phyloP scores from a whole-genome alignment of 345 rosid species.

The Orychophragmus violaceus region DNA sequence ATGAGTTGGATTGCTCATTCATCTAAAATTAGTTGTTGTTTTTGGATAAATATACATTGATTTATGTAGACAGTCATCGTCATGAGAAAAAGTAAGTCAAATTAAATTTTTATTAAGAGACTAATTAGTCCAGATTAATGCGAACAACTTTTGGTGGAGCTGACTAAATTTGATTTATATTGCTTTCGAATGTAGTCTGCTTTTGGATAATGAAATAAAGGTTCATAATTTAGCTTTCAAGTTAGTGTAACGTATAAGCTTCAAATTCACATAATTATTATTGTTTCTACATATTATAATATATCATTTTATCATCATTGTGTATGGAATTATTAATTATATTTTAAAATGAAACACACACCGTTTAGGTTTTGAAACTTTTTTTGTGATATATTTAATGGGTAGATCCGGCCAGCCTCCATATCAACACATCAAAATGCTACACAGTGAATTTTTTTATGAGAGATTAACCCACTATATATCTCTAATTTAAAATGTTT shows the following conservation, averaged over 20 bases:
- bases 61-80: conserved; percentile 3
- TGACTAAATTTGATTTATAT: conserved; percentile 21
- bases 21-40: neutral
- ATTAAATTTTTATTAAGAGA: conserved; percentile 12
- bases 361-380: neutral
- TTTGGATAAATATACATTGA: neutral
- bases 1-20: neutral
- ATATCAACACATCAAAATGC: no score
- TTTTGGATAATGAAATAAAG: conserved; percentile 11
- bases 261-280: conserved; percentile 8
- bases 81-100: conserved; percentile 4
- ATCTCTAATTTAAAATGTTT: no score
- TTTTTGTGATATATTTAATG: no score
- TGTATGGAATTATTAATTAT: neutral
- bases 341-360: neutral
- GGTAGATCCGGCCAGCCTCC: no score
- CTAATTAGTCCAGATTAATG: neutral
- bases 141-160: conserved; percentile 12
- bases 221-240: neutral
- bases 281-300: neutral
- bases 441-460: no score
- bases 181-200: conserved; percentile 14
- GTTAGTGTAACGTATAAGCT: conserved; percentile 27
- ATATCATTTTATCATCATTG: neutral
- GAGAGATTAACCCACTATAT: no score